phyloP scores from a whole-genome alignment of 2,329 filamentous ascomycete genomes.

The Aureobasidium sp. region DNA sequence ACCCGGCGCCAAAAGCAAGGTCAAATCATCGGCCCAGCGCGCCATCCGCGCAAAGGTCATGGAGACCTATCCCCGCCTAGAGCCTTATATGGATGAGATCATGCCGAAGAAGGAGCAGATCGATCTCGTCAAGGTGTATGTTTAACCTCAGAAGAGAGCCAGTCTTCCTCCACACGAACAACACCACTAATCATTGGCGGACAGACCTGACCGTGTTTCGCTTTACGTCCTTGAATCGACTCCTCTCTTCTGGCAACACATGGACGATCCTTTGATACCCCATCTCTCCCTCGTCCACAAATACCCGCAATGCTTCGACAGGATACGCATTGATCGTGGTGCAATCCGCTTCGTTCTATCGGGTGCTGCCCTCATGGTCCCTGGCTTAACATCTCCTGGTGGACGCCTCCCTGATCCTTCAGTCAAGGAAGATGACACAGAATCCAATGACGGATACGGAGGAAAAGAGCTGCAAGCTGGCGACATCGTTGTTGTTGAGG shows the following conservation, averaged over 20 bases:
- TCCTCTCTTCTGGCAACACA: constrained; percentile 88
- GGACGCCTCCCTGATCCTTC: constrained; percentile 63
- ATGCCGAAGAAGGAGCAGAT: constrained; percentile 91
- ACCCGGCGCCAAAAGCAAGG: constrained; percentile 79
- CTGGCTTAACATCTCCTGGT: constrained; percentile 77
- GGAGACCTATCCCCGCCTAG: constrained; percentile 76
- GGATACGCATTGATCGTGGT: constrained; percentile 84
- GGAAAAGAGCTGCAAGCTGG: constrained; percentile 69
- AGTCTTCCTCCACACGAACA: too few species aligned
- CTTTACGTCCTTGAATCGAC: constrained; percentile 75
- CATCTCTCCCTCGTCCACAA: constrained; percentile 85
- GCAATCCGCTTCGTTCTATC: constrained; percentile 94
- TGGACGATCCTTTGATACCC: constrained; percentile 69
- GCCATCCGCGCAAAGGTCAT: constrained; percentile 74
- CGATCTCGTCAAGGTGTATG: constrained; percentile 76
- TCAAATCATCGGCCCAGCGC: constrained; percentile 93
- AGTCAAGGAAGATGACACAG: constrained; percentile 31
- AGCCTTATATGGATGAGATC: constrained; percentile 84
- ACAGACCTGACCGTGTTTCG: constrained; percentile 72
- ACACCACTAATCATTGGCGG: too few species aligned
- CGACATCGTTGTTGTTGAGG: constrained; percentile 77
- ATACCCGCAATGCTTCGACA: constrained; percentile 77
- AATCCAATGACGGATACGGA: constrained; percentile 40
- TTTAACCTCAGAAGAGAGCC: constrained; percentile 14
- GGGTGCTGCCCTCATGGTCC: constrained; percentile 92